Conservation (phyloP, 352 stramenopile species). For the Phytophthora tentaculata region DNA sequence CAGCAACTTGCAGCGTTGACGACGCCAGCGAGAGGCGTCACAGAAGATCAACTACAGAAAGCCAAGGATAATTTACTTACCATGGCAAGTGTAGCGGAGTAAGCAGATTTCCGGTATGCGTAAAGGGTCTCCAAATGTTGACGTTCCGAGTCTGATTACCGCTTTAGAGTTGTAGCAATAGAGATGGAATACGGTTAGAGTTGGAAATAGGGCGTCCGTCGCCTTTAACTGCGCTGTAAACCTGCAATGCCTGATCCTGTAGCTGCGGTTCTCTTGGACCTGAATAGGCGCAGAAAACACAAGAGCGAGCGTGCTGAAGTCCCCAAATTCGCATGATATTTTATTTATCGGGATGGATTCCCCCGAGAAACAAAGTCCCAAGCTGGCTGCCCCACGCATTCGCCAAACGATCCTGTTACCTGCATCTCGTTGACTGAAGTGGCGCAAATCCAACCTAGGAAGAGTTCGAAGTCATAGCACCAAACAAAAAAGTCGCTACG, state of each 20-base stretch:
- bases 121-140: not conserved
- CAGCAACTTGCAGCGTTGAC: constrained; percentile 49
- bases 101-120: not conserved
- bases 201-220: too few species aligned
- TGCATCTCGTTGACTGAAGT: constrained; percentile 4
- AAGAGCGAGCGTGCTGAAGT: constrained; percentile 42
- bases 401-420: constrained; percentile 1
- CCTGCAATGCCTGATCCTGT: not conserved
- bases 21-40: constrained; percentile 53
- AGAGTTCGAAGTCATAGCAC: constrained; percentile 39
- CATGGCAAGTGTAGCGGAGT: constrained; percentile 33
- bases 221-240: not conserved
- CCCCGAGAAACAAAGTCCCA: constrained; percentile 39
- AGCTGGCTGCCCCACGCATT: constrained; percentile 14
- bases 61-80: constrained; percentile 67
- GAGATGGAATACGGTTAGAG: too few species aligned
- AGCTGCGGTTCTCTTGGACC: not conserved
- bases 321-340: constrained; percentile 89
- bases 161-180: too few species aligned
- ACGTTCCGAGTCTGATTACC: not conserved
- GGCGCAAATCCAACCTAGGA: constrained; percentile 8
- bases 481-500: constrained; percentile 11
- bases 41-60: constrained; percentile 72
- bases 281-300: constrained; percentile 3
- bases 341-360: constrained; percentile 56